phyloP scores from a whole-genome alignment of 495 filamentous ascomycete species.

The Trichocladium antarcticum region DNA sequence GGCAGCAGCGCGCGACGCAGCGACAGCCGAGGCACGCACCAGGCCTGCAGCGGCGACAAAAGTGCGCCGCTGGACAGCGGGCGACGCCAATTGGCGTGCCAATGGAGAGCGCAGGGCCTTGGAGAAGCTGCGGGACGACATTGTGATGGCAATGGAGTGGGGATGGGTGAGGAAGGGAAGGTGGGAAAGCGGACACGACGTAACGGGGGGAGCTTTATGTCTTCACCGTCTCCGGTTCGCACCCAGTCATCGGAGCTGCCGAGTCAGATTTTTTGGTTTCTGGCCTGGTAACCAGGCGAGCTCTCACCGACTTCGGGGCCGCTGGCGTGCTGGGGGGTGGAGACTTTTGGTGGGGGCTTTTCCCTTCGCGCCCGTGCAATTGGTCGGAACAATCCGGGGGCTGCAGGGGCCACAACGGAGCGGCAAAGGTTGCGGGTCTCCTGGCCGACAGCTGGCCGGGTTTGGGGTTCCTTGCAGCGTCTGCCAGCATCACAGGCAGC shows the following conservation, averaged over 20 bases:
- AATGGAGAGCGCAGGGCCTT: constrained; percentile 68
- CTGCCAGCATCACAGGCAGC: too few relatives aligned
- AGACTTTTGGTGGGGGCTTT: constrained; percentile 10
- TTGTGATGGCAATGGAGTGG: constrained; percentile 41
- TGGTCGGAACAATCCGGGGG: constrained; percentile 18
- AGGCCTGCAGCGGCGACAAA: constrained; percentile 57
- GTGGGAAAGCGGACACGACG: constrained; percentile 8
- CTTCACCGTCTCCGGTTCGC: constrained; percentile 17
- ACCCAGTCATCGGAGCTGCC: constrained; percentile 13
- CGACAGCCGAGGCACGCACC: constrained; percentile 42
- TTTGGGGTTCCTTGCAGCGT: not conserved
- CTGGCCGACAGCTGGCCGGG: not conserved
- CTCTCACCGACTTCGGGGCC: constrained; percentile 26
- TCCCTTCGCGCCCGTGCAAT: not conserved
- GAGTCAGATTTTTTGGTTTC: constrained; percentile 24
- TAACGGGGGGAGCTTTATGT: constrained; percentile 14
- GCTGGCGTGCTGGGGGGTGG: constrained; percentile 13
- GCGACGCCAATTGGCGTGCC: constrained; percentile 59
- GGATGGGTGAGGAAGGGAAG: constrained; percentile 21
- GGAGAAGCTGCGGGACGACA: constrained; percentile 77
- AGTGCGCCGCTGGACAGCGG: constrained; percentile 55
- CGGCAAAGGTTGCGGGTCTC: not conserved
- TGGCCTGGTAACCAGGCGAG: constrained; percentile 12
- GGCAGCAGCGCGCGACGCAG: constrained; percentile 40
- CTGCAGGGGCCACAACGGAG: not conserved